These are phyloP conservation scores for Jatropha podagrica DNA, from an alignment of 441 rosid species.

Conservation along the genomic window DNA sequence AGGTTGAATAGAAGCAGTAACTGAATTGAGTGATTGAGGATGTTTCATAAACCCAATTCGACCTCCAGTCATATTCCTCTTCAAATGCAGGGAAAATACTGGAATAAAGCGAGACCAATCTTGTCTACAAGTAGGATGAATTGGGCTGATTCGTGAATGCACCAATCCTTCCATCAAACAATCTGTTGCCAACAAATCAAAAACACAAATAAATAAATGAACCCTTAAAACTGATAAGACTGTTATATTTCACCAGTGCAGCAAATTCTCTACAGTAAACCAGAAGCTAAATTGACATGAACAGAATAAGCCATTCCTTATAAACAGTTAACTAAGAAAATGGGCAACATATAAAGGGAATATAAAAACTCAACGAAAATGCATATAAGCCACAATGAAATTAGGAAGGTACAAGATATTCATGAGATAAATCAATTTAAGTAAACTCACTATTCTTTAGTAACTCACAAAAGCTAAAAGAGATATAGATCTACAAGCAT, in stretches of 20 bases:
- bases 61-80: conserved; percentile 24
- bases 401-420: too few relatives aligned
- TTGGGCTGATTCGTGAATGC: conserved; percentile 38
- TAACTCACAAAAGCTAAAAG: too few relatives aligned
- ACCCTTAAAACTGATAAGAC: background rate
- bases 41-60: conserved; percentile 36
- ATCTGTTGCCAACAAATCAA: conserved; percentile 33
- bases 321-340: background rate
- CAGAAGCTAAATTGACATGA: background rate
- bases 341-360: background rate
- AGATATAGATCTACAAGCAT: background rate
- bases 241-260: background rate
- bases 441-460: too few relatives aligned
- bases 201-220: conserved; percentile 1
- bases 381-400: background rate
- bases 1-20: conserved; percentile 56
- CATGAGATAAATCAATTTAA: too few relatives aligned
- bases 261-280: background rate
- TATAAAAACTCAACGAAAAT: background rate
- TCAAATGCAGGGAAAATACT: conserved; percentile 32
- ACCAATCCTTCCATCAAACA: conserved; percentile 64
- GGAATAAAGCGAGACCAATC: conserved; percentile 32
- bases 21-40: conserved; percentile 39
- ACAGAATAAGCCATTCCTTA: background rate
- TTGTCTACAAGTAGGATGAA: conserved; percentile 34